Evolutionary conservation across 768 basidiomycete species (phyloP).

Genomic region (Melanogaster broomeanus): DNA sequence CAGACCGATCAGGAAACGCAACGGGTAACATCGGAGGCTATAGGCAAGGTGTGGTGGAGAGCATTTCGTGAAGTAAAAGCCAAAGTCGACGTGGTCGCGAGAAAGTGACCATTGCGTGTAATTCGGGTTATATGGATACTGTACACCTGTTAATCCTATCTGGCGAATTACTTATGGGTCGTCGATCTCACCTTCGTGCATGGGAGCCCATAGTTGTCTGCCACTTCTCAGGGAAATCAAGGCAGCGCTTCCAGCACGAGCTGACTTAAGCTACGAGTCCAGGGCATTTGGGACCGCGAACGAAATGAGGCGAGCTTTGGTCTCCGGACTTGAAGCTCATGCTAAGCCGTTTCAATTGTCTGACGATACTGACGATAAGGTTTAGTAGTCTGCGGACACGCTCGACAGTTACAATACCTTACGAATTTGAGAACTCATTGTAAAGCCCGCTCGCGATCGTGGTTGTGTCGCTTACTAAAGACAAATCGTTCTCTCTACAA

Average conservation of each 20-base stretch:
- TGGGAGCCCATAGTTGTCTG: constrained; percentile 94
- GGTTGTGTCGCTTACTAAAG: constrained; percentile 45
- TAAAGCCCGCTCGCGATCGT: background rate
- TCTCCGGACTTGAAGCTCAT: background rate
- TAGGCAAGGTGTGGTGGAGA: constrained; percentile 81
- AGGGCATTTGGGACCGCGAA: constrained; percentile 84
- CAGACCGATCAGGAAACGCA: constrained; percentile 34
- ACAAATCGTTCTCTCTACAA: constrained; percentile 78
- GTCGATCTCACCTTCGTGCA: constrained; percentile 81
- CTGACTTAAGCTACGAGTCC: constrained; percentile 93
- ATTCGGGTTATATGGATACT: no score
- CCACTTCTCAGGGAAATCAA: constrained; percentile 80
- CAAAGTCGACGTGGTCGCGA: constrained; percentile 63
- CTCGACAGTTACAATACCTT: constrained; percentile 83
- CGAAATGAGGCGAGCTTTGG: constrained; percentile 80
- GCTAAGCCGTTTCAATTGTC: background rate
- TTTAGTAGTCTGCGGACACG: constrained; percentile 74
- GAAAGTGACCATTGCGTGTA: constrained; percentile 40
- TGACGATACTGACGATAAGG: no score
- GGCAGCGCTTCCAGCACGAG: constrained; percentile 82
- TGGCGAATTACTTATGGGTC: no score
- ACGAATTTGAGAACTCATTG: constrained; percentile 78
- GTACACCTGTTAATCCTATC: background rate
- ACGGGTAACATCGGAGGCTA: constrained; percentile 36
- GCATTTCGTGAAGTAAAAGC: constrained; percentile 71